phyloP scores from a whole-genome alignment of 2,329 filamentous ascomycete genomes.

The Apiospora aurea region DNA sequence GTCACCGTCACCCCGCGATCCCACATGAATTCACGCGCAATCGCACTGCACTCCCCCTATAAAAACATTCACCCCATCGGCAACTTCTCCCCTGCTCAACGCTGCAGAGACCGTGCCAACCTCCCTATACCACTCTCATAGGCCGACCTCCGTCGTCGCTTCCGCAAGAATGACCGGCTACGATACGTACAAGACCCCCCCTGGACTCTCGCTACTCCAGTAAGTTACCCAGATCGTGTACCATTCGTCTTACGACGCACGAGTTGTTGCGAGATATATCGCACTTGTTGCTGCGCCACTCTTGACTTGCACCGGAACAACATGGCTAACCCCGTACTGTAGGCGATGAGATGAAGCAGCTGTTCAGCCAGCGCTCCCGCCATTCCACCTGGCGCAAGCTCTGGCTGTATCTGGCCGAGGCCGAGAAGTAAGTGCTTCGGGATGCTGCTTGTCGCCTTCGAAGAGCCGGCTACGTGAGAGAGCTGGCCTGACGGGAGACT shows the following conservation, averaged over 20 bases:
- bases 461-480: neutral
- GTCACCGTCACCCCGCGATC: constrained; percentile 10
- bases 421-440: constrained; percentile 59
- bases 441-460: neutral
- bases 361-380: constrained; percentile 80
- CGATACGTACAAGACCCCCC: constrained; percentile 30
- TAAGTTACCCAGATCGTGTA: neutral
- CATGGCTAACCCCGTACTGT: neutral
- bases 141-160: neutral
- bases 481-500: neutral
- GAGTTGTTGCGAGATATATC: neutral
- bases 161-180: constrained; percentile 26
- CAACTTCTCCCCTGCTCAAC: neutral
- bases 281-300: neutral
- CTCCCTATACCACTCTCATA: no score
- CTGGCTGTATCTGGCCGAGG: constrained; percentile 85
- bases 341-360: constrained; percentile 70
- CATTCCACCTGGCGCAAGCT: constrained; percentile 83
- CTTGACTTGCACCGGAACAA: neutral
- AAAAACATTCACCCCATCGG: neutral
- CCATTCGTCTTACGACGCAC: no score
- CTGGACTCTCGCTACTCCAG: constrained; percentile 30
- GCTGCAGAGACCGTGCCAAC: neutral
- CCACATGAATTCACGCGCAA: constrained; percentile 19
- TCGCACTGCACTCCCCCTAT: neutral